Conservation (phyloP, 257 asterid species). For the Schizonepeta tenuifolia region DNA sequence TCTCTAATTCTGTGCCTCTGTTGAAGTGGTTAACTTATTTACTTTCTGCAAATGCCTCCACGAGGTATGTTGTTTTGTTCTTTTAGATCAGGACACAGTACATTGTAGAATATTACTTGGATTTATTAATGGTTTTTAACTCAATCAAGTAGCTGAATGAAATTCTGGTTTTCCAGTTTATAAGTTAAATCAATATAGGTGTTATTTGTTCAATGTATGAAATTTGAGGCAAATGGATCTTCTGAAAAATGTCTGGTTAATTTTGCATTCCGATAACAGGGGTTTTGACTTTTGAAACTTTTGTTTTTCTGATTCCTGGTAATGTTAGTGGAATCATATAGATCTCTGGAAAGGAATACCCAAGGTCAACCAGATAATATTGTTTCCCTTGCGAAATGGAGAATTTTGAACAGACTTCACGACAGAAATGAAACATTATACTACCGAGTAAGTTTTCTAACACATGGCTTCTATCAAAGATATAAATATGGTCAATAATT, state of each 20-base stretch:
- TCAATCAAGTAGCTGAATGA: slow-evolving; percentile 15
- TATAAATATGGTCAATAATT: slow-evolving; percentile 12
- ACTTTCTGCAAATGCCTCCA: slow-evolving; percentile 2
- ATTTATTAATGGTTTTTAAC: neutral
- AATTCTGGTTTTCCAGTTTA: slow-evolving; percentile 3
- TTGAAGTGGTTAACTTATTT: slow-evolving; percentile 16
- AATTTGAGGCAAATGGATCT: slow-evolving; percentile 4
- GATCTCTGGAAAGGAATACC: slow-evolving; percentile 87
- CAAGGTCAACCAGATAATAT: slow-evolving; percentile 66
- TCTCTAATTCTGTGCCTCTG: slow-evolving; percentile 6
- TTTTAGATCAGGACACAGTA: neutral
- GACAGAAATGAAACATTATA: slow-evolving; percentile 98
- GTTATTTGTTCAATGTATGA: neutral
- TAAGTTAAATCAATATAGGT: neutral
- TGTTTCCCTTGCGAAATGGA: slow-evolving; percentile 92
- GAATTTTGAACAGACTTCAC: slow-evolving; percentile 94
- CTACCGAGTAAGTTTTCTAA: slow-evolving; percentile 75
- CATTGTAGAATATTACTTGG: slow-evolving; percentile 12
- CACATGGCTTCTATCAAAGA: slow-evolving; percentile 22
- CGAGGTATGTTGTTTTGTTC: neutral
- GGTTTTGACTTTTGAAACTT: slow-evolving; percentile 27
- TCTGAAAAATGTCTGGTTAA: slow-evolving; percentile 15
- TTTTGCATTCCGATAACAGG: neutral
- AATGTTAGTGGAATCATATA: slow-evolving; percentile 86
- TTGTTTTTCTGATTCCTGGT: slow-evolving; percentile 35